Percentiles rank a stretch among this genome's conserved stretches.
These are phyloP conservation scores for Eucalyptus lansdowneana DNA, from an alignment of 345 rosid species.

Conservation along the genomic window DNA sequence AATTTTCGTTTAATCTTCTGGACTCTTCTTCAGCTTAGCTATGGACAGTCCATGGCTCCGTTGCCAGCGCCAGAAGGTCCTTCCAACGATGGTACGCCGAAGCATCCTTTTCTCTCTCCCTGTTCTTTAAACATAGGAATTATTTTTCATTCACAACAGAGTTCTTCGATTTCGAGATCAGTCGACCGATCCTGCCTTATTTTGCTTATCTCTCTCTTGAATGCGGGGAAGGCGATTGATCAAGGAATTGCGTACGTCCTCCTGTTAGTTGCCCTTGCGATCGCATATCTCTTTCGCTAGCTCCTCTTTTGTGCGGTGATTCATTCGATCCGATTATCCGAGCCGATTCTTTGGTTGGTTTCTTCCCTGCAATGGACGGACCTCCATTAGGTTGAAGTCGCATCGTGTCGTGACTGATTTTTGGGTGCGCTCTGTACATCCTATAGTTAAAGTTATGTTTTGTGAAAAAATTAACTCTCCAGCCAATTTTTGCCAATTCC, in stretches of 20 bases:
- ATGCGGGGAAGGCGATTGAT: conserved; percentile 8
- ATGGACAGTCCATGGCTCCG: conserved; percentile 18
- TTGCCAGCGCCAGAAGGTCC: conserved; percentile 17
- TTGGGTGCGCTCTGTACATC: too few relatives aligned
- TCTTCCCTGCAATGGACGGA: not conserved
- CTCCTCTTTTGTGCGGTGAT: not conserved
- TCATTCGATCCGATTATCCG: not conserved
- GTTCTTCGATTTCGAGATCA: not conserved
- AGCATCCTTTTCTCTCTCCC: not conserved
- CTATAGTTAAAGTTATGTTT: too few relatives aligned
- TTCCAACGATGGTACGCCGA: conserved; percentile 18
- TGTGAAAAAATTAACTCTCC: too few relatives aligned
- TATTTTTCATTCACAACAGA: not conserved
- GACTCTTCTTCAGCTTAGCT: conserved; percentile 7
- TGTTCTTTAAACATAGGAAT: not conserved
- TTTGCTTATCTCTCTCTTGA: not conserved
- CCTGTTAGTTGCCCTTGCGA: conserved; percentile 1
- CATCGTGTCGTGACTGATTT: not conserved
- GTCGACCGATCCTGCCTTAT: not conserved
- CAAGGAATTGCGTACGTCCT: conserved; percentile 11
- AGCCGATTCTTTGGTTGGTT: not conserved
- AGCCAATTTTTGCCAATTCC: too few relatives aligned
- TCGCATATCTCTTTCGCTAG: conserved; percentile 4
- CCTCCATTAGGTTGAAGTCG: not conserved
- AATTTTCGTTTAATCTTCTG: not conserved